These are phyloP conservation scores for Monosporozyma aquatica DNA, from an alignment of 805 yeast genomes.

Conservation along the genomic window DNA sequence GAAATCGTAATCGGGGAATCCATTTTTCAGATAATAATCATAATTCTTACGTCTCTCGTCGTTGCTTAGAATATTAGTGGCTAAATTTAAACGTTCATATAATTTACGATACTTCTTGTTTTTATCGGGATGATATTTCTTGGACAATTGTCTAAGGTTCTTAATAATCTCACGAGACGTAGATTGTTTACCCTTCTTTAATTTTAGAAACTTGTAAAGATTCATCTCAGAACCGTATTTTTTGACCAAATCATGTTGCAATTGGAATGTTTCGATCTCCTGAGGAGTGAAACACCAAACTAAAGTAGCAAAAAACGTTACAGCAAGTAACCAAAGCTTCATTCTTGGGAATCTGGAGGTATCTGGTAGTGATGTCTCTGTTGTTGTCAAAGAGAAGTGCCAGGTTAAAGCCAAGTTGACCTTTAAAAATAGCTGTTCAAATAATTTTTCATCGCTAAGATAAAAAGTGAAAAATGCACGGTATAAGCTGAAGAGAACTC, in stretches of 20 bases:
- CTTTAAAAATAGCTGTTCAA: too few relatives aligned
- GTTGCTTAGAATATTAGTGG: constrained; percentile 62
- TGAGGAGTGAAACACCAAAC: constrained; percentile 47
- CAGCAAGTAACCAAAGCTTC: constrained; percentile 3
- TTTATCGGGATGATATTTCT: constrained; percentile 83
- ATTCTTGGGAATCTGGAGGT: too few relatives aligned
- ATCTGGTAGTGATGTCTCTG: too few relatives aligned
- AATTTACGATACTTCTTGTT: constrained; percentile 37
- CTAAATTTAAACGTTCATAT: constrained; percentile 68
- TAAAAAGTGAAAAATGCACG: too few relatives aligned
- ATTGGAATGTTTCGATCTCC: constrained; percentile 73
- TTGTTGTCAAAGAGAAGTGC: too few relatives aligned
- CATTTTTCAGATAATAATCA: constrained; percentile 72
- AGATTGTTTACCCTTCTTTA: constrained; percentile 35
- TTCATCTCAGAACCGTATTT: constrained; percentile 55
- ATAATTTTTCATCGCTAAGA: too few relatives aligned
- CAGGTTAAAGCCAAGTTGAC: too few relatives aligned
- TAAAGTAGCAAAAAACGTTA: constrained; percentile 13
- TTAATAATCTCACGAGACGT: constrained; percentile 46
- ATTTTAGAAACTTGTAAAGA: constrained; percentile 60
- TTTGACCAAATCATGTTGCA: constrained; percentile 51
- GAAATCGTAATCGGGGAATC: constrained; percentile 79
- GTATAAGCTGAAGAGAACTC: too few relatives aligned
- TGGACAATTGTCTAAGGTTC: constrained; percentile 63
- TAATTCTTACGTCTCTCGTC: constrained; percentile 58